Evolutionary conservation across 2,329 filamentous ascomycete species (phyloP).

Genomic region (Leptoxyphium fumago): DNA sequence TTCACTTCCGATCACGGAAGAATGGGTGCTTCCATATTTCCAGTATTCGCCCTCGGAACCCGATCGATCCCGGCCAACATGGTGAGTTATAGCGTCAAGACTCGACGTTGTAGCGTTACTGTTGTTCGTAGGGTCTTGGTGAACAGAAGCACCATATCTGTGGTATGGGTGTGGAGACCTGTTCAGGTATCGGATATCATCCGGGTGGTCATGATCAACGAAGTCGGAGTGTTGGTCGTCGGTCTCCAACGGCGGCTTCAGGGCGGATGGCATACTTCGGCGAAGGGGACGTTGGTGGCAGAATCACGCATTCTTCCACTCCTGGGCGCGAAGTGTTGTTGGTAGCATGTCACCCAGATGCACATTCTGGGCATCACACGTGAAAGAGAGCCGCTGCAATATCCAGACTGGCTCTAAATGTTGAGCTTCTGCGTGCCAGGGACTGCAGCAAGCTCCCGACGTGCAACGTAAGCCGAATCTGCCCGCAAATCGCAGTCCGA

Average conservation of each 20-base stretch:
- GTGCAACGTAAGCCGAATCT: too few species aligned
- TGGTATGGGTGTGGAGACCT: slow-evolving; percentile 6
- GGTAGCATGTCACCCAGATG: too few species aligned
- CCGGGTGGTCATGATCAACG: slow-evolving; percentile 1
- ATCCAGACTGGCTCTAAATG: too few species aligned
- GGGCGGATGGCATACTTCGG: slow-evolving; percentile 5
- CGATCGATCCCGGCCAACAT: not conserved
- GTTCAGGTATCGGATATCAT: not conserved
- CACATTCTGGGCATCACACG: too few species aligned
- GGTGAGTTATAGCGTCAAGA: not conserved
- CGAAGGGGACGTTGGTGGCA: not conserved
- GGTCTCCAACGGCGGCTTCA: slow-evolving; percentile 1
- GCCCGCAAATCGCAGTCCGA: too few species aligned
- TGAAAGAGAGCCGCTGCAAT: too few species aligned
- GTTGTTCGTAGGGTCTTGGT: not conserved
- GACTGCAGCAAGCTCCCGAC: too few species aligned
- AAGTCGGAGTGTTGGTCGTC: slow-evolving; percentile 1
- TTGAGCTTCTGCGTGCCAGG: too few species aligned
- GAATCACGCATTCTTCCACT: not conserved
- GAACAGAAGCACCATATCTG: not conserved
- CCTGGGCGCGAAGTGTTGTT: too few species aligned
- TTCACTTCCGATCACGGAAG: slow-evolving; percentile 54
- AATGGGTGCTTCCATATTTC: slow-evolving; percentile 10
- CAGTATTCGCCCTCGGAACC: slow-evolving; percentile 1
- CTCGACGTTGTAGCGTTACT: not conserved